Percentiles rank a stretch among this genome's conserved stretches.
These are phyloP conservation scores for Biscogniauxia sp. DNA, from an alignment of 2,329 filamentous ascomycete genomes.

Conservation along the genomic window DNA sequence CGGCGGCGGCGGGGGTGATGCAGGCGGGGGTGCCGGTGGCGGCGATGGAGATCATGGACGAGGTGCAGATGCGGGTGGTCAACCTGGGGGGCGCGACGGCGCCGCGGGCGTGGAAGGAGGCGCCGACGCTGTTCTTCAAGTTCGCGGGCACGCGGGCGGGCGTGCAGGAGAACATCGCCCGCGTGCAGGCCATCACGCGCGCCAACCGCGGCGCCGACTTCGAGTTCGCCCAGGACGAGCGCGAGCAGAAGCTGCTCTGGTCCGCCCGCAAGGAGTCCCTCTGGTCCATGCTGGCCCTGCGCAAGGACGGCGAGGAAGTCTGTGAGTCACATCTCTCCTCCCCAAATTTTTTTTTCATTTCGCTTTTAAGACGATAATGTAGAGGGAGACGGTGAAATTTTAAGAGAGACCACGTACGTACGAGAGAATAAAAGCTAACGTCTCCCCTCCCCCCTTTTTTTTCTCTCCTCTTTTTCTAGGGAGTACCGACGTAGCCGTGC, in stretches of 20 bases:
- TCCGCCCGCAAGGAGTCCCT: constrained; percentile 77
- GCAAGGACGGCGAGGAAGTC: constrained; percentile 65
- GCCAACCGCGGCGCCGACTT: constrained; percentile 64
- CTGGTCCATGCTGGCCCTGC: constrained; percentile 78
- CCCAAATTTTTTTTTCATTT: too few relatives aligned
- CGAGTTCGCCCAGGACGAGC: constrained; percentile 70
- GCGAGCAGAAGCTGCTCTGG: constrained; percentile 76
- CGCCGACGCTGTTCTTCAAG: constrained; percentile 80
- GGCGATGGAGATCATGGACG: constrained; percentile 84
- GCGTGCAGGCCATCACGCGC: constrained; percentile 67
- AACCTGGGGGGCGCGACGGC: constrained; percentile 71
- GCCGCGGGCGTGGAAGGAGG: constrained; percentile 69
- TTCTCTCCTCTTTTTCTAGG: constrained; percentile 35
- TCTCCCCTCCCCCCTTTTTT: not conserved
- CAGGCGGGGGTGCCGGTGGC: constrained; percentile 70
- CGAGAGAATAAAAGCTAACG: not conserved
- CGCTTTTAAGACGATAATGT: too few relatives aligned
- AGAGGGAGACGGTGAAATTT: not conserved
- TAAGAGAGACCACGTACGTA: too few relatives aligned
- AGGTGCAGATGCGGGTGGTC: constrained; percentile 81
- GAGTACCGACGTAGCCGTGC: constrained; percentile 83
- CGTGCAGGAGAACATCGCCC: constrained; percentile 73
- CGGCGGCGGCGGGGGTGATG: constrained; percentile 73
- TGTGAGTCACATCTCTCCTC: constrained; percentile 58
- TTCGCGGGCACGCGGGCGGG: constrained; percentile 76